Evolutionary conservation across 176 grass and related monocot species (phyloP), one percentile per base, ranked within the genome.

Genomic region (Oropetium thomaeum): DNA sequence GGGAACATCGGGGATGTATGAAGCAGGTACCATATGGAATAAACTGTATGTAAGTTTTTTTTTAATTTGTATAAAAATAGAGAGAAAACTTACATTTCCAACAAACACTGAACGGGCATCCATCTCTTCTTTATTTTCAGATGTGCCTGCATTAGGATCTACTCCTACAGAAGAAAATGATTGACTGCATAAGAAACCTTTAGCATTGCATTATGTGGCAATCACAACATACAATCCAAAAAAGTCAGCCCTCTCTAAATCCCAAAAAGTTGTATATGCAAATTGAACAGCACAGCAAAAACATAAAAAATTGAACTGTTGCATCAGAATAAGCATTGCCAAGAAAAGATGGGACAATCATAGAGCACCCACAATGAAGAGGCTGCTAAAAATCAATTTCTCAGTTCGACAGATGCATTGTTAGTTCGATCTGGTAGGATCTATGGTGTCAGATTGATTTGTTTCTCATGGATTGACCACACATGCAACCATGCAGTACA

Each of bases 91-190:
- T 80, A 93, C 90, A 79, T 93, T 93, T 55, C 90, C 90, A 79
- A 93, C 49, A 29, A 82, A 89, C 7, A 93, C 77, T 0, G 90
- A 93, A 4, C 90, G 90, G 78, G 80, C 70, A 81, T 93, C 90
- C 76, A 81, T 85, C 48, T 93, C 83, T 43, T 93, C 87, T 63
- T 89, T 93, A 69, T 81, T 65, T 89, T 93, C 83, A 42, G 76
- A 87, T 79, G 87, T 64, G 75, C 76, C 26, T 44, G 77, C 71
- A 48, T 22, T 80, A 84, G 87, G 73, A 67, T 93, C 90, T 47
- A 86, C 55, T 23, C 80, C 75, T 88, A 58, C 30, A 84, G 30
- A 38, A 26, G 11, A 45, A 13, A 26, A 63, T 40, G 2, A 48
- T 29, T 10, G 7, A 11, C 30, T 75, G 8, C 11, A 17, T 38